Conservation (phyloP, 305 asterid genomes). For the Solanum hybrid region DNA sequence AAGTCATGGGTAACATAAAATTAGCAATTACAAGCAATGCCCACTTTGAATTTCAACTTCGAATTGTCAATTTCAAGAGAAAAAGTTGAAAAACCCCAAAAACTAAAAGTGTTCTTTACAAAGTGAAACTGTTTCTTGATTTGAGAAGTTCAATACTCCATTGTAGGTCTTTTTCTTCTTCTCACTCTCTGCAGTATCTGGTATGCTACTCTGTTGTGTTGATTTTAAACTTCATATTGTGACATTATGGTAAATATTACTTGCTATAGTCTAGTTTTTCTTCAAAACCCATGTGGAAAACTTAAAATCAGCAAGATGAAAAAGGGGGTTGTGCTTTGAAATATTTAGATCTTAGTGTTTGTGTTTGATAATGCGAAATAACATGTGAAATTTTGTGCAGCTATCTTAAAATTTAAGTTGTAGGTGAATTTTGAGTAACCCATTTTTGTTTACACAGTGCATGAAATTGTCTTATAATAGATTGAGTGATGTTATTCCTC, state of each 20-base stretch:
- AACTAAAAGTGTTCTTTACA: too few relatives aligned
- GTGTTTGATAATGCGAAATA: not conserved
- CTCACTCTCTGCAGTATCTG: not conserved
- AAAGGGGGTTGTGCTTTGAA: not conserved
- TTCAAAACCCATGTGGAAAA: not conserved
- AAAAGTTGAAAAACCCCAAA: too few relatives aligned
- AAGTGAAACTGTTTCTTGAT: too few relatives aligned
- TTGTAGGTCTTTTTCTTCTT: not conserved
- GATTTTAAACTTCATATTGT: not conserved
- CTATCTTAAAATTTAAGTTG: not conserved
- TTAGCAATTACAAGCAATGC: too few relatives aligned
- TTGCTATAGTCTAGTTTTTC: not conserved
- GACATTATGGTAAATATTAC: not conserved
- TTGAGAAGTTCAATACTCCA: not conserved
- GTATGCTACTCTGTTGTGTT: not conserved
- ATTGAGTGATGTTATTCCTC: not conserved
- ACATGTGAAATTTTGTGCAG: not conserved
- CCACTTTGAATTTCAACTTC: too few relatives aligned
- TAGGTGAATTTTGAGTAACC: not conserved
- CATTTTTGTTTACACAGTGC: not conserved
- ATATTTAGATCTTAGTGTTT: not conserved
- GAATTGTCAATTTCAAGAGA: too few relatives aligned
- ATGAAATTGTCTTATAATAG: not conserved
- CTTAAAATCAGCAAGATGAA: not conserved
- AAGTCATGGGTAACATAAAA: too few relatives aligned